Evolutionary conservation across 1,139 yeast genomes (phyloP).

Genomic region (Yamadazyma sp.): DNA sequence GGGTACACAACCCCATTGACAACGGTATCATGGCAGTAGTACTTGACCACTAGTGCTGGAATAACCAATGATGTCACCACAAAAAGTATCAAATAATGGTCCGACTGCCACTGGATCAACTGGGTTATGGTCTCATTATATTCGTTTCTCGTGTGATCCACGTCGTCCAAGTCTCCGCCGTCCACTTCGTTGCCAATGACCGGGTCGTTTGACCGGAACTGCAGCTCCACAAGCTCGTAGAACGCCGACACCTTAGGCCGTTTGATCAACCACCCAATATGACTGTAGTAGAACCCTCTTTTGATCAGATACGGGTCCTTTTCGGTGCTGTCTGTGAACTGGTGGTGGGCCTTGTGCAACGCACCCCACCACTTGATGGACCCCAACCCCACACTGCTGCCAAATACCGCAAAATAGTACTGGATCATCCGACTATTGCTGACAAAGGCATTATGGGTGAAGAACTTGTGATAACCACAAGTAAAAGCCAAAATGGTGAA

Average conservation of each 20-base stretch:
- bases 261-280: conserved; percentile 62
- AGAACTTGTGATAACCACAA: conserved; percentile 46
- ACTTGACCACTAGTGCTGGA: conserved; percentile 48
- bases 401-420: conserved; percentile 49
- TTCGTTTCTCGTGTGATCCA: conserved; percentile 18
- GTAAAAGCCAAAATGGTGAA: conserved; percentile 42
- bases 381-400: conserved; percentile 63
- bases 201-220: conserved; percentile 32
- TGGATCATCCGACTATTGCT: conserved; percentile 35
- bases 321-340: conserved; percentile 62
- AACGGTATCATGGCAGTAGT: conserved; percentile 40
- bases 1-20: conserved; percentile 60
- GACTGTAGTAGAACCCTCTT: conserved; percentile 59
- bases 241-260: conserved; percentile 46
- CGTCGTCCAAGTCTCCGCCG: conserved; percentile 13
- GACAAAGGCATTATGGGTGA: conserved; percentile 58
- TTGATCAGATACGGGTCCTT: conserved; percentile 66
- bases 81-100: conserved; percentile 44
- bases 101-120: conserved; percentile 61
- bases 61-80: conserved; percentile 46
- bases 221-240: conserved; percentile 40
- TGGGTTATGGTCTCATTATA: conserved; percentile 18
- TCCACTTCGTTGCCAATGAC: conserved; percentile 13
- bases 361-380: conserved; percentile 63
- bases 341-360: conserved; percentile 69